A percentile compares a stretch with the other conserved stretches of the same genome.
phyloP scores from a whole-genome alignment of 495 filamentous ascomycete genomes.

The Lasiosphaeria ovina region DNA sequence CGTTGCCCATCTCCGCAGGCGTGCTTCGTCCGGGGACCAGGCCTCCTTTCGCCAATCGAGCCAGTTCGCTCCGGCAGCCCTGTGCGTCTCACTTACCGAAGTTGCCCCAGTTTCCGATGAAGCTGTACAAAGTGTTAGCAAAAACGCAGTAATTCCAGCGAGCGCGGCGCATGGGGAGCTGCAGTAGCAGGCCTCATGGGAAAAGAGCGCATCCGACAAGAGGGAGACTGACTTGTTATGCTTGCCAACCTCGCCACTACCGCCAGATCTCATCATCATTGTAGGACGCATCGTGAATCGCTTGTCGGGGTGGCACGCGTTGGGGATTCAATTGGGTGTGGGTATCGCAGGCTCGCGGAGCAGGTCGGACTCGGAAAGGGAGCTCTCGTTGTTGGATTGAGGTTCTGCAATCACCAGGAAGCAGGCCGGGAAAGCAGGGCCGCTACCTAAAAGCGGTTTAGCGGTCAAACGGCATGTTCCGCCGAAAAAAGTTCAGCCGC shows the following conservation, averaged over 20 bases:
- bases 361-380: conserved; percentile 21
- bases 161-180: conserved; percentile 3
- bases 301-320: conserved; percentile 21
- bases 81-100: conserved; percentile 62
- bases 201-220: conserved; percentile 11
- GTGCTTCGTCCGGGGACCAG: background rate
- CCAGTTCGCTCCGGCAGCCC: background rate
- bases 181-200: conserved; percentile 7
- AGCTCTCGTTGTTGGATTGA: conserved; percentile 20
- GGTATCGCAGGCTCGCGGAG: conserved; percentile 7
- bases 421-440: conserved; percentile 24
- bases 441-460: conserved; percentile 42
- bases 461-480: conserved; percentile 11
- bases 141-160: background rate
- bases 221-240: conserved; percentile 65
- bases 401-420: conserved; percentile 27
- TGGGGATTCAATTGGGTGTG: conserved; percentile 31
- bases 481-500: conserved; percentile 13
- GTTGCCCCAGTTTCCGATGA: conserved; percentile 79
- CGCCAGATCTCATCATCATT: conserved; percentile 54
- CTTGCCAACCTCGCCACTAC: conserved; percentile 57
- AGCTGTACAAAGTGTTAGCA: conserved; percentile 50
- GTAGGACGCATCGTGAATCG: conserved; percentile 62
- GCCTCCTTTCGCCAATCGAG: background rate
- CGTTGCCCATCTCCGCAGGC: background rate